Evolutionary conservation across 2,329 filamentous ascomycete genomes (phyloP).

Genomic region (Aspergillus arachidicola): DNA sequence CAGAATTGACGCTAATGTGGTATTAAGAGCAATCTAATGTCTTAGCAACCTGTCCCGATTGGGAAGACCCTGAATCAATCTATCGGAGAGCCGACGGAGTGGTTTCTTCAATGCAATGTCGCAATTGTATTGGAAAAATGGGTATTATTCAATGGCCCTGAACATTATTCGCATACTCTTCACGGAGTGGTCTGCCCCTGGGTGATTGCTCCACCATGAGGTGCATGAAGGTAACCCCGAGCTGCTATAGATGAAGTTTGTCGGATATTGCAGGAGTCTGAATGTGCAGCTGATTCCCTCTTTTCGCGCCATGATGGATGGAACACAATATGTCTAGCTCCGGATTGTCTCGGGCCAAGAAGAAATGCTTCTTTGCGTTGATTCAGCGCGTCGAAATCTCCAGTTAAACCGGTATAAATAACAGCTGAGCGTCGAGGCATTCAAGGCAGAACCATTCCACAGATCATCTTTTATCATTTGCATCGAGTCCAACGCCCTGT

Average conservation of each 20-base stretch:
- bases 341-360: slow-evolving; percentile 1
- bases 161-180: neutral
- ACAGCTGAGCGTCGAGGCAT: no score
- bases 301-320: neutral
- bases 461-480: neutral
- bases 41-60: neutral
- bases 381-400: neutral
- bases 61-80: neutral
- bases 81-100: slow-evolving; percentile 10
- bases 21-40: slow-evolving; percentile 5
- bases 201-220: neutral
- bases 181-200: neutral
- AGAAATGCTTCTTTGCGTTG: neutral
- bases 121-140: neutral
- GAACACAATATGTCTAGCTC: neutral
- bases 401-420: neutral
- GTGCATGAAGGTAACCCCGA: neutral
- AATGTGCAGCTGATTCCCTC: neutral
- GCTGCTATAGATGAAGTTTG: neutral
- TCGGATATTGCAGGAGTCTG: neutral
- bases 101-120: neutral
- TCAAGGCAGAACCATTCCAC: neutral
- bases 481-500: neutral
- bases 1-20: neutral
- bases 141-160: no score